These are phyloP conservation scores for Ophiostoma triangulosporum DNA, from an alignment of 2,329 filamentous ascomycete genomes.

Conservation along the genomic window DNA sequence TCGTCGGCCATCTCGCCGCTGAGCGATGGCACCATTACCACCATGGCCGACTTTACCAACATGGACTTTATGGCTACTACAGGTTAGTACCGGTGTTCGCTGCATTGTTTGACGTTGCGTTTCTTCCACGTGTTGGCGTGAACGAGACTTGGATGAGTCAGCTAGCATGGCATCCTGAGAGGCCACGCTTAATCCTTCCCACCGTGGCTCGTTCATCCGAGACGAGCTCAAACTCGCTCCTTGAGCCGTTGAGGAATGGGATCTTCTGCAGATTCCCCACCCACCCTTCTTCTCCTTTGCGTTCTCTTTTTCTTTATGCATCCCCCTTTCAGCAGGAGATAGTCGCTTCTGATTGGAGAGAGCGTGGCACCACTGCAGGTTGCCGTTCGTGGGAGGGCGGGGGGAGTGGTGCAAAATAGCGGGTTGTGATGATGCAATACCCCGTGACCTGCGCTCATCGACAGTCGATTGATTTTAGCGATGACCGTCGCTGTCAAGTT, in stretches of 20 bases:
- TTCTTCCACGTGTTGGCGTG: background rate
- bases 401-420: conserved; percentile 29
- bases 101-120: conserved; percentile 6
- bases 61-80: conserved; percentile 35
- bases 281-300: background rate
- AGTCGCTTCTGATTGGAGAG: conserved; percentile 20
- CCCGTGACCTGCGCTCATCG: conserved; percentile 33
- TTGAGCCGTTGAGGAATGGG: conserved; percentile 5
- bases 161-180: background rate
- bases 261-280: conserved; percentile 3
- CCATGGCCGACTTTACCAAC: conserved; percentile 32
- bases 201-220: too few species aligned
- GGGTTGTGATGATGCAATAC: conserved; percentile 44
- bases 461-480: too few species aligned
- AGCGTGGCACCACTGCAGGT: conserved; percentile 10
- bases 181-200: too few species aligned
- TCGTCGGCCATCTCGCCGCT: conserved; percentile 13
- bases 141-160: background rate
- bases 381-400: conserved; percentile 14
- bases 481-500: background rate
- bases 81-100: conserved; percentile 25
- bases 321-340: background rate
- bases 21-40: conserved; percentile 25
- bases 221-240: background rate
- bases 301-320: background rate